Conservation (phyloP, 106 monocot species). For the Apostasia ramifera region DNA sequence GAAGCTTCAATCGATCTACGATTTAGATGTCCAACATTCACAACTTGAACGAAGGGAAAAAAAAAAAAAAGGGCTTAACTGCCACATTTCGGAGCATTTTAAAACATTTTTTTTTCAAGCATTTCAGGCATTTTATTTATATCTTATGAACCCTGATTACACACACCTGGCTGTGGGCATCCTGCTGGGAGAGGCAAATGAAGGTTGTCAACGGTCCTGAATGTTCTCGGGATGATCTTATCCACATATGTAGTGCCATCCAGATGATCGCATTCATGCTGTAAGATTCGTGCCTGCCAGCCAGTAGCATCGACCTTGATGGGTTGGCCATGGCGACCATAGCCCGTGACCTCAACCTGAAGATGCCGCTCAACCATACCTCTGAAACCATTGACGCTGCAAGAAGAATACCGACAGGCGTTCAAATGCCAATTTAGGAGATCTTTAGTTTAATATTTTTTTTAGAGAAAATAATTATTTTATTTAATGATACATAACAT, state of each 20-base stretch:
- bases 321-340: constrained; percentile 51
- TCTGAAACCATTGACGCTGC: constrained; percentile 87
- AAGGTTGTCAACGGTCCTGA: constrained; percentile 75
- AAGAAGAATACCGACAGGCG: not conserved
- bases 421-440: too few relatives aligned
- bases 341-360: constrained; percentile 87
- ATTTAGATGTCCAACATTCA: too few relatives aligned
- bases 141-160: not conserved
- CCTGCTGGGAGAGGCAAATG: constrained; percentile 73
- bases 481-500: too few relatives aligned
- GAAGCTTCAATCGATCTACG: too few relatives aligned
- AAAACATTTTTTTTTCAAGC: too few relatives aligned
- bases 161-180: constrained; percentile 51
- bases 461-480: too few relatives aligned
- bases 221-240: constrained; percentile 82
- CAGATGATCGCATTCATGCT: constrained; percentile 92
- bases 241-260: constrained; percentile 89
- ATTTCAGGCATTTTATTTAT: too few relatives aligned
- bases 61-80: too few relatives aligned
- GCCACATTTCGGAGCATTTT: too few relatives aligned
- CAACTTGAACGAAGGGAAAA: too few relatives aligned
- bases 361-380: constrained; percentile 80
- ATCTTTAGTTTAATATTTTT: too few relatives aligned
- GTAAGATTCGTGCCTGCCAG: constrained; percentile 92
- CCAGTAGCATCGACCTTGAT: constrained; percentile 64